Percentiles rank a stretch among this genome's conserved stretches.
phyloP scores from a whole-genome alignment of 805 yeast genomes.

The Starmerella davenportii region DNA sequence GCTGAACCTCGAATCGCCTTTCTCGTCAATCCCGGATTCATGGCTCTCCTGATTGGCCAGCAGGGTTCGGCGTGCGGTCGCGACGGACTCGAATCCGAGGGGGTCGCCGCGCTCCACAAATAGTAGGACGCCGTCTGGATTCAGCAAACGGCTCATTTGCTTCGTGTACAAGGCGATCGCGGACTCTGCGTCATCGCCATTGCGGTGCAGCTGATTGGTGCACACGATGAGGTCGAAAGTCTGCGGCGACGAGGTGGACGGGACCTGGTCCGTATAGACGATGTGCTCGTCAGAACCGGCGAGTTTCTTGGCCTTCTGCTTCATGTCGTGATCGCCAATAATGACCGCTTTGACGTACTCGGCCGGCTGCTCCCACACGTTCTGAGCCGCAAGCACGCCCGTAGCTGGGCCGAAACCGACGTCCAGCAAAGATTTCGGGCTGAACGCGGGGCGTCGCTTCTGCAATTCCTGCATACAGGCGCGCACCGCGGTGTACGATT shows the following conservation, averaged over 20 bases:
- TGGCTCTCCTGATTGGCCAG: conserved; percentile 30
- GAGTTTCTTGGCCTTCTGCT: conserved; percentile 56
- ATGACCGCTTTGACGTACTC: conserved; percentile 51
- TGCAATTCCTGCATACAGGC: conserved; percentile 53
- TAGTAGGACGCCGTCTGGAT: conserved; percentile 65
- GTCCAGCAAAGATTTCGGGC: conserved; percentile 53
- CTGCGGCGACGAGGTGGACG: conserved; percentile 26
- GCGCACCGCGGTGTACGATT: conserved; percentile 53
- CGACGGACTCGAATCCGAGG: conserved; percentile 69
- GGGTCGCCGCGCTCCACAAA: conserved; percentile 81
- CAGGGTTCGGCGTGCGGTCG: conserved; percentile 78
- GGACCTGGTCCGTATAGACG: conserved; percentile 36
- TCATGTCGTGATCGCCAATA: conserved; percentile 57
- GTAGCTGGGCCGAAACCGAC: conserved; percentile 85
- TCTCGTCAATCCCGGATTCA: background rate
- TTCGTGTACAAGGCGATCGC: conserved; percentile 56
- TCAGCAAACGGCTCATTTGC: conserved; percentile 38
- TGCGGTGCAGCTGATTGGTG: conserved; percentile 53
- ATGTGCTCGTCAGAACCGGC: conserved; percentile 40
- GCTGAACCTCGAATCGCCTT: conserved; percentile 17
- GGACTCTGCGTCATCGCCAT: conserved; percentile 43
- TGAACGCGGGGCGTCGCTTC: conserved; percentile 34
- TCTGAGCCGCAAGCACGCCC: conserved; percentile 77
- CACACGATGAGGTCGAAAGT: conserved; percentile 70
- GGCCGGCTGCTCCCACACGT: conserved; percentile 51